Evolutionary conservation across 1,284 basidiomycete species (phyloP), one percentile per base, ranked within the genome.

Genomic region (Sanghuangporus weigelae): DNA sequence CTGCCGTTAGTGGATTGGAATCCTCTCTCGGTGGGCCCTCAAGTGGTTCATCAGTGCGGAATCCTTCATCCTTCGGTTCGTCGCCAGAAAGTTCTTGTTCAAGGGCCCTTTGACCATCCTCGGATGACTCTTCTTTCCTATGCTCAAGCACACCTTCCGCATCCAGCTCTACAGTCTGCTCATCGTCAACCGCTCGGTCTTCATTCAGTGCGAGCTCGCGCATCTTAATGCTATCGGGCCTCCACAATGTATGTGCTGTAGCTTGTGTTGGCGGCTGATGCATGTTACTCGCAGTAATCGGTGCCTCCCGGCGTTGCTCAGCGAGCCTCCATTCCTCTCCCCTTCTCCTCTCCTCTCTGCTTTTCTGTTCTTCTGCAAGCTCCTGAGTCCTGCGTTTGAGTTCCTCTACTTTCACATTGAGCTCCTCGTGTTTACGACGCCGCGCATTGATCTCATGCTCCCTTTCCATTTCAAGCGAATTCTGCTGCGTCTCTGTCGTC

Each of bases 221-320:
- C 26, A 3, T 31, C 26, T 4, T 31, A 31, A 31, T 31, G 26
- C 26, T 31, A 31, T 31, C 26, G 26, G 26, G 1, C 26, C 26
- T 31, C 26, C 26, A 31, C 26, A 31, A 5, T 31, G 2, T 3
- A 31, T 31, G 26, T 31, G 3, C 26, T 31, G 26, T 4, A 31
- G 26, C 26, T 31, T 31, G 1, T 2, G 26, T 31, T 31, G 26
- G 26, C 26, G 5, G 26, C 26, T 31, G 26, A 31, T 31, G 26
- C 26, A 3, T 31, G 3, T 1, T 26, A 55, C 46, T 21, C 59
- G 44, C 11, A 57, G 23, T n/a, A 46, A 40, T 4, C 59, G 40
- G 46, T 60, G 3, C 59, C 23, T 59, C 50, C 42, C 54, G 42
- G 10, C 60, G 44, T 26, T 58, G 48, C 38, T 58, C 55, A 14